phyloP scores from a whole-genome alignment of 176 grass and related monocot species.

The Bolboschoenus planiculmis region DNA sequence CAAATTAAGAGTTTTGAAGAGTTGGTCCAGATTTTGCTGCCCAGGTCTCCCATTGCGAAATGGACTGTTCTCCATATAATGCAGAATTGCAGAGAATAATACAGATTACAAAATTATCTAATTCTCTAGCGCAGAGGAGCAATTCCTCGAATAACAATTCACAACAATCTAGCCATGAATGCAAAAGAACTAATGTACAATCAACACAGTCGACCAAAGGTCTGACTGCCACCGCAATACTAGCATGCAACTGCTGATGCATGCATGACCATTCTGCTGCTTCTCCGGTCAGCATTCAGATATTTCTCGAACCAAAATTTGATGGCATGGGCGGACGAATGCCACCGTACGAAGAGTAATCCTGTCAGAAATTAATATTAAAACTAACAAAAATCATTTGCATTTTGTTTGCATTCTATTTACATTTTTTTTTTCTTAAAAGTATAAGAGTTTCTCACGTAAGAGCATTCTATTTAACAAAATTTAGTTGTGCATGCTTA shows the following conservation, averaged over 20 bases:
- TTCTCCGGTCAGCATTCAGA: constrained; percentile 35
- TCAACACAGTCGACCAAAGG: neutral
- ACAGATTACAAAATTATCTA: too few species aligned
- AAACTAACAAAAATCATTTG: neutral
- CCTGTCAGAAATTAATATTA: constrained; percentile 33
- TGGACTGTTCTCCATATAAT: too few species aligned
- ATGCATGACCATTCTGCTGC: neutral
- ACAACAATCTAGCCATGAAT: neutral
- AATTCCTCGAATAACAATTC: constrained; percentile 9
- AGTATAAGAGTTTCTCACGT: neutral
- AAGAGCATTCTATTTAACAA: neutral
- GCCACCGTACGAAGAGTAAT: constrained; percentile 45
- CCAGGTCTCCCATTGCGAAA: too few species aligned
- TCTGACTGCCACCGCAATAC: neutral
- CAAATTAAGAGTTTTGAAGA: too few species aligned
- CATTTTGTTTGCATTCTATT: neutral
- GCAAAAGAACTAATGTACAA: neutral
- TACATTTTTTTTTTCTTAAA: neutral
- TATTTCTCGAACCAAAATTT: constrained; percentile 66
- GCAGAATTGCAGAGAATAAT: too few species aligned
- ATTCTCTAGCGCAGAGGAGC: neutral
- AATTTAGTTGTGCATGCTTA: neutral
- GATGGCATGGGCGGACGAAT: constrained; percentile 35
- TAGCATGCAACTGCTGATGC: neutral
- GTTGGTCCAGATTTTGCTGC: too few species aligned